Evolutionary conservation across 352 stramenopile species (phyloP).

Genomic region (Aphanomyces invadans): DNA sequence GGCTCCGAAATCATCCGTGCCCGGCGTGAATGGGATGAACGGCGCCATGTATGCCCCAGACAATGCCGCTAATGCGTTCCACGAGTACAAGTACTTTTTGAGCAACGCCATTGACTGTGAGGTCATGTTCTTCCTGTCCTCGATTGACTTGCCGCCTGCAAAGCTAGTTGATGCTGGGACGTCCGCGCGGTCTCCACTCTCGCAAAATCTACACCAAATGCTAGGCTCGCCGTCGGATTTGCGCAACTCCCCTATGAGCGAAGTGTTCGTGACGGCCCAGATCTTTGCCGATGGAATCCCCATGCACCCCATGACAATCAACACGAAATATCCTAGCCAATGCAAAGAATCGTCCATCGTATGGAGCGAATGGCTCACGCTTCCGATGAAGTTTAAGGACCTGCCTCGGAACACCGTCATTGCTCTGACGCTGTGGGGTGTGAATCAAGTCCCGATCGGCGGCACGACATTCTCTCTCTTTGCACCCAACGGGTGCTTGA

Average conservation of each 20-base stretch:
- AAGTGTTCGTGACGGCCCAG: slow-evolving; percentile 85
- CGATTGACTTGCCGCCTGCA: slow-evolving; percentile 54
- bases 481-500: slow-evolving; percentile 71
- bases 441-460: slow-evolving; percentile 70
- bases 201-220: slow-evolving; percentile 44
- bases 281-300: slow-evolving; percentile 78
- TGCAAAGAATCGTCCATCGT: slow-evolving; percentile 81
- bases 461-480: slow-evolving; percentile 85
- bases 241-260: slow-evolving; percentile 71
- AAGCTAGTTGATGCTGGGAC: not conserved
- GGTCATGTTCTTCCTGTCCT: slow-evolving; percentile 75
- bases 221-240: slow-evolving; percentile 53
- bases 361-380: slow-evolving; percentile 85
- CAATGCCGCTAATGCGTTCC: not conserved
- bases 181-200: slow-evolving; percentile 12
- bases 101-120: slow-evolving; percentile 74
- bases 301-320: slow-evolving; percentile 77
- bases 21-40: not conserved
- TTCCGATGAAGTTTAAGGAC: slow-evolving; percentile 79
- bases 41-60: not conserved
- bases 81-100: slow-evolving; percentile 83
- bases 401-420: slow-evolving; percentile 79
- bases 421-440: slow-evolving; percentile 78
- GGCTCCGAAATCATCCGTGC: not conserved
- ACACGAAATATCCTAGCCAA: slow-evolving; percentile 76